phyloP scores from a whole-genome alignment of 2,329 filamentous ascomycete genomes.

The Hawksworthiomyces lignivorus region DNA sequence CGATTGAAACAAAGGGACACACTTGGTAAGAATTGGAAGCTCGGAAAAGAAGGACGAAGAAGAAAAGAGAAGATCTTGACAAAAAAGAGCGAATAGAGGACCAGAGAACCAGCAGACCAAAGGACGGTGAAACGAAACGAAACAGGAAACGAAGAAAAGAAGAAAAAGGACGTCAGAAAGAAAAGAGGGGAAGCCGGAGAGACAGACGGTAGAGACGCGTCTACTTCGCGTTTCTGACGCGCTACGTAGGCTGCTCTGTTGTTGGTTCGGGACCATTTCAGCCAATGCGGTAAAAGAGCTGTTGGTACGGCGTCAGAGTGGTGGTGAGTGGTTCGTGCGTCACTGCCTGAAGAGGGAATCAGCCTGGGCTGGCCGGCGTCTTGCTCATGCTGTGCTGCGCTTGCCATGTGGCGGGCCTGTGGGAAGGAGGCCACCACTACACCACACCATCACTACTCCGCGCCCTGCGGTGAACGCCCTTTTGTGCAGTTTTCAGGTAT shows the following conservation, averaged over 20 bases:
- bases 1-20: too few species aligned
- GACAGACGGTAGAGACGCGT: conserved; percentile 13
- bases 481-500: too few species aligned
- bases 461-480: too few species aligned
- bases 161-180: not conserved
- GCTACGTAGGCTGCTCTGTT: conserved; percentile 8
- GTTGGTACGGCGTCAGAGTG: not conserved
- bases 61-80: too few species aligned
- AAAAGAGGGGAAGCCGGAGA: conserved; percentile 2
- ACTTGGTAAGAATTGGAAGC: too few species aligned
- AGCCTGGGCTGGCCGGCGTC: not conserved
- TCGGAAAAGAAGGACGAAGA: too few species aligned
- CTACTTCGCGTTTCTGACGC: conserved; percentile 16
- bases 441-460: too few species aligned
- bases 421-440: too few species aligned
- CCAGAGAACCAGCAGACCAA: too few species aligned
- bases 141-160: too few species aligned
- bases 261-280: conserved; percentile 3
- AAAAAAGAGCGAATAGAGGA: too few species aligned
- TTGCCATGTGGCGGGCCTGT: conserved; percentile 11
- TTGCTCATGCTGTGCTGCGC: not conserved
- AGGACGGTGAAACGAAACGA: not conserved
- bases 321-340: not conserved
- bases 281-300: conserved; percentile 6
- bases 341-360: not conserved